Conservation (phyloP, 208 protist genomes). For the Crithidia acanthocephali region DNA sequence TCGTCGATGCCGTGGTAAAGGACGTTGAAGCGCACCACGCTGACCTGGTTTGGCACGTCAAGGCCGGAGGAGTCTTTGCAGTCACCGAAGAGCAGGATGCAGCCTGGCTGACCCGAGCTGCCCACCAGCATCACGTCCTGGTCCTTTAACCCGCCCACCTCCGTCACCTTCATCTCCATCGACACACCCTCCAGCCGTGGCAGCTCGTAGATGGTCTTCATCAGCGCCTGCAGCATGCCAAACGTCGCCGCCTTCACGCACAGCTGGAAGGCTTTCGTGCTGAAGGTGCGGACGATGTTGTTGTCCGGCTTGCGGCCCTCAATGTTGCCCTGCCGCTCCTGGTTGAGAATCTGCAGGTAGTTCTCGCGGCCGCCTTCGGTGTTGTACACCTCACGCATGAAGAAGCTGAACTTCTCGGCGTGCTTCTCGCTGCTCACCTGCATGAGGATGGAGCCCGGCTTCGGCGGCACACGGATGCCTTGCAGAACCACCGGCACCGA, state of each 20-base stretch:
- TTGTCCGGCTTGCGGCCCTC: constrained; percentile 89
- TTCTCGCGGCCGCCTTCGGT: constrained; percentile 78
- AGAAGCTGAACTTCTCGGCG: constrained; percentile 85
- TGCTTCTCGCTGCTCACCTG: constrained; percentile 88
- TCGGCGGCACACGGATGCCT: constrained; percentile 81
- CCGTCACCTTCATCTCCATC: constrained; percentile 71
- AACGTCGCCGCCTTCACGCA: constrained; percentile 88
- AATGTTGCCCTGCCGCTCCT: constrained; percentile 72
- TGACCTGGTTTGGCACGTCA: constrained; percentile 80
- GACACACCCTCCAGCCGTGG: constrained; percentile 80
- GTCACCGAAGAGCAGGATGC: constrained; percentile 86
- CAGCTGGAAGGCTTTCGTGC: constrained; percentile 69
- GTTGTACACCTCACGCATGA: constrained; percentile 90
- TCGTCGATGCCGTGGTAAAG: constrained; percentile 89
- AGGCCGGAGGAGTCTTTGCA: constrained; percentile 63
- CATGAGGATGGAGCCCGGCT: constrained; percentile 83
- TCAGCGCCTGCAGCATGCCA: constrained; percentile 90
- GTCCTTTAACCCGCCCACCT: constrained; percentile 78
- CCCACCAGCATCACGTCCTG: constrained; percentile 71
- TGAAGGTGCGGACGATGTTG: constrained; percentile 78
- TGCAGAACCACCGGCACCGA: constrained; percentile 79
- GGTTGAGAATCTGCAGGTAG: constrained; percentile 84
- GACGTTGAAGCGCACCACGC: constrained; percentile 79
- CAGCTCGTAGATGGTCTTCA: constrained; percentile 88
- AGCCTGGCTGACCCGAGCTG: constrained; percentile 65